phyloP scores from a whole-genome alignment of 2,329 filamentous ascomycete species.

The Piedraia hortae region DNA sequence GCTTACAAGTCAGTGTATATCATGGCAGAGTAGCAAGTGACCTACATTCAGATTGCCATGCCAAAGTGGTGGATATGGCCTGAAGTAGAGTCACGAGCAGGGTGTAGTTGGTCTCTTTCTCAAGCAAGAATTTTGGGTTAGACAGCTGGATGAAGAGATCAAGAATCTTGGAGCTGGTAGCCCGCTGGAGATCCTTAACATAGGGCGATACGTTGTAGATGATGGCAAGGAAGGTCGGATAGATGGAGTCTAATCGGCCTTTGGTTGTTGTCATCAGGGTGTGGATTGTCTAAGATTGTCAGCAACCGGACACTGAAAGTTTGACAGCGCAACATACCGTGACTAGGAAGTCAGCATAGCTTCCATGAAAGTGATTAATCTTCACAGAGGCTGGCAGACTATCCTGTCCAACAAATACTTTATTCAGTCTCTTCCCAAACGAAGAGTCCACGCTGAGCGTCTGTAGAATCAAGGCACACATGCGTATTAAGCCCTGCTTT shows the following conservation, averaged over 20 bases:
- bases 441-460: constrained; percentile 79
- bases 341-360: constrained; percentile 81
- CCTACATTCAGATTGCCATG: constrained; percentile 33
- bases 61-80: constrained; percentile 67
- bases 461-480: constrained; percentile 93
- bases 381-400: constrained; percentile 58
- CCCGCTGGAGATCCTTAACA: constrained; percentile 44
- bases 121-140: constrained; percentile 68
- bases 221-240: constrained; percentile 71
- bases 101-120: constrained; percentile 70
- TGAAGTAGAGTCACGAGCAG: constrained; percentile 62
- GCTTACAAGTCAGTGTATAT: constrained; percentile 18
- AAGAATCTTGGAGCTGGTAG: constrained; percentile 54
- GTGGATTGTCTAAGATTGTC: constrained; percentile 44
- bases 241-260: constrained; percentile 69
- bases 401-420: constrained; percentile 65
- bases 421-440: constrained; percentile 76
- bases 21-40: constrained; percentile 1
- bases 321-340: constrained; percentile 29
- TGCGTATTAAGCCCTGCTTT: constrained; percentile 75
- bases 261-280: constrained; percentile 75
- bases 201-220: constrained; percentile 84
- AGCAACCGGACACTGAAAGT: too few relatives aligned
- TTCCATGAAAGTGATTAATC: constrained; percentile 60
- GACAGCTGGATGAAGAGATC: constrained; percentile 84